Evolutionary conservation across 1,284 basidiomycete genomes (phyloP).

Genomic region (Fomes fomentarius): DNA sequence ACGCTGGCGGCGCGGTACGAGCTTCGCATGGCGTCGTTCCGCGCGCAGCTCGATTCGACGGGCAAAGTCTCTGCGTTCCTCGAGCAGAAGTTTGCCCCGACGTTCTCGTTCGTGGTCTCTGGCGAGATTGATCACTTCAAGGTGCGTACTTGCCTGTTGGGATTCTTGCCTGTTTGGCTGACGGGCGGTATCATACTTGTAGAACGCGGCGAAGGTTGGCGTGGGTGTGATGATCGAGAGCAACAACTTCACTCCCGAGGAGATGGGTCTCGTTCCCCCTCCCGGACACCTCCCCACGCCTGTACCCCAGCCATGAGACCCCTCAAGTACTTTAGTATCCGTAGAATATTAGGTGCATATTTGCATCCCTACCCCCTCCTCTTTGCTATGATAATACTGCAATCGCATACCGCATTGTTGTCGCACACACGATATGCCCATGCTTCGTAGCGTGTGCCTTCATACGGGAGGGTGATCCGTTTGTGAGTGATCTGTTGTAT

Average conservation of each 20-base stretch:
- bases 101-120: constrained; percentile 92
- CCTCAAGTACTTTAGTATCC: constrained; percentile 22
- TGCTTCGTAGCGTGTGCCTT: no score
- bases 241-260: constrained; percentile 74
- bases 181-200: not conserved
- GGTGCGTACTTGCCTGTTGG: constrained; percentile 47
- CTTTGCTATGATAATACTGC: constrained; percentile 25
- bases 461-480: no score
- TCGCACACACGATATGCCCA: not conserved
- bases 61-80: constrained; percentile 95
- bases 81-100: constrained; percentile 95
- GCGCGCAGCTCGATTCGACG: constrained; percentile 90
- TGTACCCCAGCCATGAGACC: constrained; percentile 23
- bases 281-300: constrained; percentile 18
- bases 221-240: constrained; percentile 97
- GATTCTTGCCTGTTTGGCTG: constrained; percentile 3
- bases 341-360: constrained; percentile 26
- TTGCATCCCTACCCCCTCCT: constrained; percentile 21
- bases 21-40: constrained; percentile 90
- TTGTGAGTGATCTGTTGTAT: no score
- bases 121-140: constrained; percentile 99
- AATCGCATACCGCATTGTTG: constrained; percentile 18
- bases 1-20: constrained; percentile 97
- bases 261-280: constrained; percentile 63
- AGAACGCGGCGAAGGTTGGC: constrained; percentile 94